Evolutionary conservation across 345 rosid species (phyloP).

Genomic region (Citrus trifoliata): DNA sequence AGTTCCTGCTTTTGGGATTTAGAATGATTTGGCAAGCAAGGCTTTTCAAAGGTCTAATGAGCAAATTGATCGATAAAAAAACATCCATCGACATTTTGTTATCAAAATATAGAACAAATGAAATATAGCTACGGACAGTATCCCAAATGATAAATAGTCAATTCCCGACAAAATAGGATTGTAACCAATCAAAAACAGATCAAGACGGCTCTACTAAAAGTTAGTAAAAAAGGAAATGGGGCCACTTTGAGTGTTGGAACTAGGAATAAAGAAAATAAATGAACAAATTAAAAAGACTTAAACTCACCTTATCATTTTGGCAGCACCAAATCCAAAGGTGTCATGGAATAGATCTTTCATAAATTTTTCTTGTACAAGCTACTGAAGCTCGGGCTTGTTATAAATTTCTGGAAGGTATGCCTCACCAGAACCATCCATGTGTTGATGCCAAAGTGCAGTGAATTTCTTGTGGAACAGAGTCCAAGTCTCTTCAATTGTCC

Average conservation of each 20-base stretch:
- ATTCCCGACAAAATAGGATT: not conserved
- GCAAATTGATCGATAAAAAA: not conserved
- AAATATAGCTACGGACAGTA: no score
- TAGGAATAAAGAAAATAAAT: not conserved
- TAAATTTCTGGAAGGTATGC: constrained; percentile 83
- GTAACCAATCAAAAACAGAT: not conserved
- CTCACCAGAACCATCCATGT: constrained; percentile 82
- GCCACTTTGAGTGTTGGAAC: not conserved
- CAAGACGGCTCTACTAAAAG: not conserved
- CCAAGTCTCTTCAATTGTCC: constrained; percentile 76
- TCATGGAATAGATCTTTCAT: constrained; percentile 77
- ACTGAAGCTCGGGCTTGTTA: constrained; percentile 52
- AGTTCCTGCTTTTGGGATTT: no score
- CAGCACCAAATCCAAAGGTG: constrained; percentile 89
- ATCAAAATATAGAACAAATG: no score
- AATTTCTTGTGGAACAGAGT: constrained; percentile 60
- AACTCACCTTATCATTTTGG: constrained; percentile 86
- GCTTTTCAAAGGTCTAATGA: not conserved
- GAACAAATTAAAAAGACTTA: not conserved
- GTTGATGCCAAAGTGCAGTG: constrained; percentile 61
- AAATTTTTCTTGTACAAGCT: constrained; percentile 57
- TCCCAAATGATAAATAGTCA: not conserved
- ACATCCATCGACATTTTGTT: not conserved
- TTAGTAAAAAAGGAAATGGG: no score
- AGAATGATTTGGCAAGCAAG: not conserved